These are phyloP conservation scores for Termitomyces heimii DNA, from an alignment of 768 basidiomycete species.

Conservation along the genomic window DNA sequence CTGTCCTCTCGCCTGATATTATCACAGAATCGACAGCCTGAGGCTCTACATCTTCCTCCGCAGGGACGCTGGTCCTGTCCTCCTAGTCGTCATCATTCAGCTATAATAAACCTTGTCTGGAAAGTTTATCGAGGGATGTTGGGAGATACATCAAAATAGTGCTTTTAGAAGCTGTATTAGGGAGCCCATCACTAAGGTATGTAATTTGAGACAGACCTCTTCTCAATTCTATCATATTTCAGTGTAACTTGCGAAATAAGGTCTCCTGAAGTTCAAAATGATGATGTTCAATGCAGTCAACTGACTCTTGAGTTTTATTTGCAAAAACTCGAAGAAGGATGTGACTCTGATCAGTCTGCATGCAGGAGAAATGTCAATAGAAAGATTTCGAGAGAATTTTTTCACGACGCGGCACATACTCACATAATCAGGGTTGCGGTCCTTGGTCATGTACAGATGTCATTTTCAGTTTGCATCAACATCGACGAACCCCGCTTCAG, in stretches of 20 bases:
- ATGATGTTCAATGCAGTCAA: conserved; percentile 10
- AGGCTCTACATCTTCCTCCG: background rate
- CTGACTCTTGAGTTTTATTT: conserved; percentile 11
- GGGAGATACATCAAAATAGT: conserved; percentile 8
- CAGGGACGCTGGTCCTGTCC: background rate
- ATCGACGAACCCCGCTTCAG: background rate
- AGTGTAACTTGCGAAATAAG: background rate
- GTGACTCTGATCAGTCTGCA: conserved; percentile 1
- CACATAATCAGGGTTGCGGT: background rate
- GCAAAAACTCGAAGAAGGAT: conserved; percentile 7
- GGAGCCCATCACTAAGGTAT: too few species aligned
- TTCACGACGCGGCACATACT: background rate
- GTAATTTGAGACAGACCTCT: conserved; percentile 1
- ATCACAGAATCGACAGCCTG: background rate
- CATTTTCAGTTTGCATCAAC: background rate
- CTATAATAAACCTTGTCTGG: conserved; percentile 17
- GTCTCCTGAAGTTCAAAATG: background rate
- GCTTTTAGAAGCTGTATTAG: background rate
- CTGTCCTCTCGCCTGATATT: background rate
- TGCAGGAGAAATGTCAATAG: background rate
- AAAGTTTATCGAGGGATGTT: conserved; percentile 14
- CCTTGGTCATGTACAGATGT: background rate
- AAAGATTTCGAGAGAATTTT: background rate
- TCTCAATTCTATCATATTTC: conserved; percentile 6
- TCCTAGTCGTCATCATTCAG: conserved; percentile 9